Conservation (phyloP, 345 rosid genomes). For the Turritis glabra region DNA sequence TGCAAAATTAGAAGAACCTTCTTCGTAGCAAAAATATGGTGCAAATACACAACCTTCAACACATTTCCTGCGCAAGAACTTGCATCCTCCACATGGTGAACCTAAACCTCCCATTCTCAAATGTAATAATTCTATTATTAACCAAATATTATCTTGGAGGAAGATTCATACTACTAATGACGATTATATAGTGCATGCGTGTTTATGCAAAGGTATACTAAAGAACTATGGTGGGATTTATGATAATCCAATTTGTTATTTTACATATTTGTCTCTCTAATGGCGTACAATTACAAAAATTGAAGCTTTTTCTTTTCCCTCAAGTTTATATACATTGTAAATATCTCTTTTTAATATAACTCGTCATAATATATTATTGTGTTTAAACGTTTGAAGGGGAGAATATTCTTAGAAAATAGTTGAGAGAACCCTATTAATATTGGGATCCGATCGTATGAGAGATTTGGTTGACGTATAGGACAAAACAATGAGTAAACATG, state of each 20-base stretch:
- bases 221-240: conserved; percentile 50
- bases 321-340: conserved; percentile 19
- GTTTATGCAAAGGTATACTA: neutral
- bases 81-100: conserved; percentile 97
- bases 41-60: conserved; percentile 90
- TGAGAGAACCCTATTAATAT: conserved; percentile 19
- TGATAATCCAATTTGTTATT: conserved; percentile 50
- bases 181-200: conserved; percentile 25
- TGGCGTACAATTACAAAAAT: conserved; percentile 77
- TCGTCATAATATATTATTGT: neutral
- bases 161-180: conserved; percentile 15
- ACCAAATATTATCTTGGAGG: neutral
- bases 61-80: conserved; percentile 95
- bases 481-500: conserved; percentile 42
- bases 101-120: conserved; percentile 60
- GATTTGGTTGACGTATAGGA: conserved; percentile 37
- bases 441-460: conserved; percentile 27
- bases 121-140: neutral
- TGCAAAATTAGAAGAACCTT: conserved; percentile 83
- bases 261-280: conserved; percentile 55
- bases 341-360: neutral
- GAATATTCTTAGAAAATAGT: conserved; percentile 10
- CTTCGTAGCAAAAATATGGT: conserved; percentile 94
- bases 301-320: conserved; percentile 38
- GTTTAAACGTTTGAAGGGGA: conserved; percentile 7